Evolutionary conservation across 75 land plant species (phyloP).

Genomic region (Cryptomeria japonica): DNA sequence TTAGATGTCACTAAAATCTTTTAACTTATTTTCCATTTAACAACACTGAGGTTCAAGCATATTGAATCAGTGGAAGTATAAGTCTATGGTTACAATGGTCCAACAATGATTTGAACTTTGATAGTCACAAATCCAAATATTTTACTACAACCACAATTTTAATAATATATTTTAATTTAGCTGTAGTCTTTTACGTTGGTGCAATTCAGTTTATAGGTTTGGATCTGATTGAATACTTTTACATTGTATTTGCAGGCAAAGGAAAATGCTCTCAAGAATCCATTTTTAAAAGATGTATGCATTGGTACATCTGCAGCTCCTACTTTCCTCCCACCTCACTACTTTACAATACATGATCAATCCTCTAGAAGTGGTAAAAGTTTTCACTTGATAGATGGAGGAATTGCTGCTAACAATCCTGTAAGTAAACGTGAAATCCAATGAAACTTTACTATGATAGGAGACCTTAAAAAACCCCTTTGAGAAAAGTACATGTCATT

Average conservation of each 20-base stretch:
- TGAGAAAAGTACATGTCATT: too few species aligned
- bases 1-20: too few species aligned
- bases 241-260: not conserved
- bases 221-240: not conserved
- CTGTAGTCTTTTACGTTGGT: not conserved
- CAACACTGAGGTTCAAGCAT: too few species aligned
- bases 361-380: not conserved
- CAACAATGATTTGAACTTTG: too few species aligned
- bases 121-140: too few species aligned
- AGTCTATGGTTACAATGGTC: too few species aligned
- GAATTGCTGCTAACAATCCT: constrained; percentile 48
- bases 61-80: too few species aligned
- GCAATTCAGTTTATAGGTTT: not conserved
- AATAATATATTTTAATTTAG: too few species aligned
- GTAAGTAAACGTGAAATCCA: not conserved
- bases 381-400: constrained; percentile 52
- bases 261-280: not conserved
- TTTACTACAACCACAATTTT: too few species aligned
- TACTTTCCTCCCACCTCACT: constrained; percentile 43
- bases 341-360: constrained; percentile 19
- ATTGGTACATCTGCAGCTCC: constrained; percentile 63
- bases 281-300: constrained; percentile 21
- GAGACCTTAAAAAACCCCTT: too few species aligned
- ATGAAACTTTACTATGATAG: too few species aligned
- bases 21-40: too few species aligned